These are phyloP conservation scores for Cryphonectria japonica DNA, from an alignment of 2,329 filamentous ascomycete species.

Conservation along the genomic window DNA sequence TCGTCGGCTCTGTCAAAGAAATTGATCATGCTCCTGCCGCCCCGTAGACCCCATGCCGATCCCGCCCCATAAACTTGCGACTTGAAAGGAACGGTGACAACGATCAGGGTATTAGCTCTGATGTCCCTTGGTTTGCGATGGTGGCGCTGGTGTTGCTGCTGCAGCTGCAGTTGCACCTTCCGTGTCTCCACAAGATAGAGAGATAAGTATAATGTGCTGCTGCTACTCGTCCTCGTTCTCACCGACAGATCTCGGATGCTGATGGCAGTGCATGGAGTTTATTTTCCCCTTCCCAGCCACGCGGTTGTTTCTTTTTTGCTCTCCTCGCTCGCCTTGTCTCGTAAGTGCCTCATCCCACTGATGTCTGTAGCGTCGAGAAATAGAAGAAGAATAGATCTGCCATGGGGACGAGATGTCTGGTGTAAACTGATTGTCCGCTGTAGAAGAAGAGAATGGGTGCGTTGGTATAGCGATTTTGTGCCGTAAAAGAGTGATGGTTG, in stretches of 20 bases:
- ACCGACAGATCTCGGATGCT: conserved; percentile 8
- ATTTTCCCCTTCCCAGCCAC: not conserved
- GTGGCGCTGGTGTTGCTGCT: not conserved
- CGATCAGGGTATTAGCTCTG: conserved; percentile 17
- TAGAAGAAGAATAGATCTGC: not conserved
- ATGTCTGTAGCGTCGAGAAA: not conserved
- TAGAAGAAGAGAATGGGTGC: not conserved
- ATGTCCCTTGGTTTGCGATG: not conserved
- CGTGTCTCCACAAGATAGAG: not conserved
- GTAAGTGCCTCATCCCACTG: not conserved
- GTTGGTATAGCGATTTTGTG: not conserved
- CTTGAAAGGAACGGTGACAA: conserved; percentile 26
- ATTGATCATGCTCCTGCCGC: not conserved
- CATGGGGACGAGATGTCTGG: conserved; percentile 4
- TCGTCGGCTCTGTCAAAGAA: not conserved
- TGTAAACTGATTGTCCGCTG: conserved; percentile 2
- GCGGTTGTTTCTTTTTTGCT: not conserved
- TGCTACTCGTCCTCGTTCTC: not conserved
- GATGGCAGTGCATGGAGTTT: not conserved
- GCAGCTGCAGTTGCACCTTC: not conserved
- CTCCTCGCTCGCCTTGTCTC: not conserved
- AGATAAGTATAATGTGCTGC: not conserved
- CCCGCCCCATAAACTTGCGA: conserved; percentile 21
- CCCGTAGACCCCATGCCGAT: conserved; percentile 12
- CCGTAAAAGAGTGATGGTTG: not conserved